Base-by-base conservation (phyloP, 352 stramenopile genomes). In the Globisporangium echinulatum region DNA sequence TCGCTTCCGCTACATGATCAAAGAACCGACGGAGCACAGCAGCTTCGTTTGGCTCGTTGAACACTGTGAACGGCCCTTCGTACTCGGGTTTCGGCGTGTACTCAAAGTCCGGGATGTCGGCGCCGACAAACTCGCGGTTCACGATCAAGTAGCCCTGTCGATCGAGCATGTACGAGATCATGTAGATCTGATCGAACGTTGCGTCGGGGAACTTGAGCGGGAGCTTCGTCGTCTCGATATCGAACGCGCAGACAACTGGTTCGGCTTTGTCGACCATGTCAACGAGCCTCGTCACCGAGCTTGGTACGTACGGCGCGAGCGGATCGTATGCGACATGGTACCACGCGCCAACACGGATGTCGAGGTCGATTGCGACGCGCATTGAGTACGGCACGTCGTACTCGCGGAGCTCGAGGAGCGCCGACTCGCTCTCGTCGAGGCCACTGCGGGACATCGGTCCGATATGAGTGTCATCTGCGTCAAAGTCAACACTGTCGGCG, bases 81-180 rank as follows among this genome's bases (percentile, higher is more conserved):
- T 92, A 92, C 38, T 85, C 85, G 13, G 85, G 79, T 64, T 99
- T 99, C 0, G 97, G 97, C 8, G 96, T 99, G 64, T 99, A 99
- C 78, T 99, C 97, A 70, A 99, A 99, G 71, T 99, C 94, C 46
- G 93, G 73, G 55, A 99, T 94, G 56, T 99, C 96, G 71, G 98
- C 80, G 1, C 87, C 96, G 15, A 99, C 97, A 49, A 99, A 96
- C 66, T 98, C 88, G 25, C 97, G 82, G 65, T 97, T 98, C 52
- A 98, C 88, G 64, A 99, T 98, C 19, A 99, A 71, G 67, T 97
- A 99, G 5, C 97, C 97, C 58, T 91, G 82, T 5, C 68, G 72
- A 64, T 98, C 87, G 43, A 99, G 85, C 97, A 99, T 99, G 80
- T 99, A 99, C 56, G 97, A 99, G 75, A 99, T 99, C 97, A 93